Evolutionary conservation across 1,284 basidiomycete species (phyloP).

Genomic region (Ustilago cynodontis): DNA sequence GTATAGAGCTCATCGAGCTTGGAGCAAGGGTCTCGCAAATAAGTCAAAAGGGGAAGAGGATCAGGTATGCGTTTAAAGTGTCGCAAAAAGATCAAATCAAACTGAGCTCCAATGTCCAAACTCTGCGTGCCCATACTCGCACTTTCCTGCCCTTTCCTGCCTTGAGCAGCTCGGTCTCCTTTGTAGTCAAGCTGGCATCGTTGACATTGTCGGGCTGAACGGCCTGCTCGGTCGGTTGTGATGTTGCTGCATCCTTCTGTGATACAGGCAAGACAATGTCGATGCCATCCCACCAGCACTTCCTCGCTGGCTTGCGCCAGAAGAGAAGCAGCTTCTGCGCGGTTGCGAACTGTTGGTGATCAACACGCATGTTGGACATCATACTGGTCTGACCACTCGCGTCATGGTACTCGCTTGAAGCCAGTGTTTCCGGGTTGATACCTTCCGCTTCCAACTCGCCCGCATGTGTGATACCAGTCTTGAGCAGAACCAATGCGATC

Average conservation of each 20-base stretch:
- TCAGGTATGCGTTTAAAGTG: not conserved
- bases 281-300: constrained; percentile 99
- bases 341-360: constrained; percentile 92
- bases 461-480: constrained; percentile 90
- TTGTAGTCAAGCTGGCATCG: constrained; percentile 56
- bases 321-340: constrained; percentile 97
- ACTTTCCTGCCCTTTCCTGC: constrained; percentile 62
- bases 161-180: constrained; percentile 61
- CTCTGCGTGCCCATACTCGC: constrained; percentile 88
- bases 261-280: constrained; percentile 80
- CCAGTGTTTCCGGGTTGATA: constrained; percentile 23
- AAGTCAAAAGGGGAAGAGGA: not conserved
- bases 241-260: constrained; percentile 13
- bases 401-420: constrained; percentile 41
- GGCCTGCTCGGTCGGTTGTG: constrained; percentile 11
- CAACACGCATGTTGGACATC: constrained; percentile 74
- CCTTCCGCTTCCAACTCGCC: constrained; percentile 72
- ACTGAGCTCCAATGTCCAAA: constrained; percentile 98
- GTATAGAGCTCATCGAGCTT: constrained; percentile 41
- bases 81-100: constrained; percentile 74
- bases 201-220: constrained; percentile 20
- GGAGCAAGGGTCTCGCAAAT: not conserved
- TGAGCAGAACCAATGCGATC: constrained; percentile 95
- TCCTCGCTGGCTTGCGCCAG: constrained; percentile 98
- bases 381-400: constrained; percentile 64